Percentiles rank a stretch among this genome's conserved stretches.
These are phyloP conservation scores for Fraxinus paxiana DNA, from an alignment of 305 asterid genomes.

Conservation along the genomic window DNA sequence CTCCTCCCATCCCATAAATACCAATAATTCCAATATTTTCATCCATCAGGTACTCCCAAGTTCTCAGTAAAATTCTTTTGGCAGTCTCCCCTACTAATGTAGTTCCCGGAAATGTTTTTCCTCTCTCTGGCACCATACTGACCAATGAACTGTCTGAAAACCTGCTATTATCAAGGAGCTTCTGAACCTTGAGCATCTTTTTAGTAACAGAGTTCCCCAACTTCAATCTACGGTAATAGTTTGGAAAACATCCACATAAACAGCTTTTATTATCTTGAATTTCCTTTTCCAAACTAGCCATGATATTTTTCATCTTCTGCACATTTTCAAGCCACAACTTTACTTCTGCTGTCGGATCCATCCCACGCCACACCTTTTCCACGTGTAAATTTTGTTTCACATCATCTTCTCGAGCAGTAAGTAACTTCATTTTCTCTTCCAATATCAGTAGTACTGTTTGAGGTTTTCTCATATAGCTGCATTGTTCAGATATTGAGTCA, in stretches of 20 bases:
- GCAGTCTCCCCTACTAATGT: conserved; percentile 26
- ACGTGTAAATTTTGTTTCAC: neutral
- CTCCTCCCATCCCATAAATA: conserved; percentile 14
- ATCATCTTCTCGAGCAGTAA: conserved; percentile 28
- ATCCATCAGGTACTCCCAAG: conserved; percentile 21
- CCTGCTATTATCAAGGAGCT: conserved; percentile 17
- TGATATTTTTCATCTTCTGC: conserved; percentile 3
- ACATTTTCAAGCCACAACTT: conserved; percentile 27
- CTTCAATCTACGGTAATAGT: conserved; percentile 21
- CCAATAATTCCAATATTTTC: conserved; percentile 17
- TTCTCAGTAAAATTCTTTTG: neutral
- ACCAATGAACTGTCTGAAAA: conserved; percentile 17
- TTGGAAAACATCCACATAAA: conserved; percentile 26
- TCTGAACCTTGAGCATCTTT: conserved; percentile 20
- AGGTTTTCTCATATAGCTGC: conserved; percentile 15
- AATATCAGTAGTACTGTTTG: conserved; percentile 11
- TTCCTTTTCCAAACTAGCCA: conserved; percentile 16
- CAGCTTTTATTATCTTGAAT: conserved; percentile 1
- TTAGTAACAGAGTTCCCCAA: conserved; percentile 17
- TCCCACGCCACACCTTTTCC: conserved; percentile 10
- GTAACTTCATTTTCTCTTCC: conserved; percentile 20
- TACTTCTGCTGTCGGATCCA: conserved; percentile 31
- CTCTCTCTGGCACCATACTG: conserved; percentile 20
- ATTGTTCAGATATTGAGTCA: conserved; percentile 15
- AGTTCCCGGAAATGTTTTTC: conserved; percentile 20